phyloP scores from a whole-genome alignment of 345 rosid species.

The Bruguiera gymnorhiza region DNA sequence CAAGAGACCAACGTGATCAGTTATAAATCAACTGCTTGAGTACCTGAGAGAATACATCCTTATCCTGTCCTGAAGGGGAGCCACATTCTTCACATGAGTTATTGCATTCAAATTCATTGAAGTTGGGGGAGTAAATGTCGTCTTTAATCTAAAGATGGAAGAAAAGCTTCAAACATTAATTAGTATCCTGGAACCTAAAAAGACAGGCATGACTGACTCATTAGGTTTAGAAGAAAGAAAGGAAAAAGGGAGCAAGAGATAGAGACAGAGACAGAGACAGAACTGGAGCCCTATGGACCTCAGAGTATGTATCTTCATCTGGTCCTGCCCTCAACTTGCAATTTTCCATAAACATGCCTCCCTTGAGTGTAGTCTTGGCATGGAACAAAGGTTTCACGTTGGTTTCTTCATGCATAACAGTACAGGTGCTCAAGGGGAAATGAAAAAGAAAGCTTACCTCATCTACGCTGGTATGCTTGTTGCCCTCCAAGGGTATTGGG shows the following conservation, averaged over 20 bases:
- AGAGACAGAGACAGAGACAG: too few relatives aligned
- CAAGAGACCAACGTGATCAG: neutral
- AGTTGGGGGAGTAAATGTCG: slow-evolving; percentile 12
- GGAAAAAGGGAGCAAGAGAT: neutral
- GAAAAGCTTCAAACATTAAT: slow-evolving; percentile 4
- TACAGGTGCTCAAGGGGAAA: too few relatives aligned
- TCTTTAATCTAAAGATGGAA: slow-evolving; percentile 16
- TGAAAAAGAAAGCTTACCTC: too few relatives aligned
- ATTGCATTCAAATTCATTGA: slow-evolving; percentile 12
- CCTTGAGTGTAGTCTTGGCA: neutral
- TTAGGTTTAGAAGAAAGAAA: neutral
- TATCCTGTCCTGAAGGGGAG: slow-evolving; percentile 11
- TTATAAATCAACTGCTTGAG: neutral
- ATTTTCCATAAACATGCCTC: neutral
- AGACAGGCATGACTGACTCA: neutral
- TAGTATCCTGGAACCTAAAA: neutral
- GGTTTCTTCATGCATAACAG: too few relatives aligned
- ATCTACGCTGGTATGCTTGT: too few relatives aligned
- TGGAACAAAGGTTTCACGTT: neutral
- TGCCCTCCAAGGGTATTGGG: too few relatives aligned
- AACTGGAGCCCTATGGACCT: neutral
- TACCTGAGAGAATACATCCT: slow-evolving; percentile 20
- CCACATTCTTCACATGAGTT: slow-evolving; percentile 12
- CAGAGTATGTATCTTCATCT: neutral
- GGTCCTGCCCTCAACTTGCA: neutral